Evolutionary conservation across 768 basidiomycete genomes (phyloP).

Genomic region (Amanita pseudoporphyria): DNA sequence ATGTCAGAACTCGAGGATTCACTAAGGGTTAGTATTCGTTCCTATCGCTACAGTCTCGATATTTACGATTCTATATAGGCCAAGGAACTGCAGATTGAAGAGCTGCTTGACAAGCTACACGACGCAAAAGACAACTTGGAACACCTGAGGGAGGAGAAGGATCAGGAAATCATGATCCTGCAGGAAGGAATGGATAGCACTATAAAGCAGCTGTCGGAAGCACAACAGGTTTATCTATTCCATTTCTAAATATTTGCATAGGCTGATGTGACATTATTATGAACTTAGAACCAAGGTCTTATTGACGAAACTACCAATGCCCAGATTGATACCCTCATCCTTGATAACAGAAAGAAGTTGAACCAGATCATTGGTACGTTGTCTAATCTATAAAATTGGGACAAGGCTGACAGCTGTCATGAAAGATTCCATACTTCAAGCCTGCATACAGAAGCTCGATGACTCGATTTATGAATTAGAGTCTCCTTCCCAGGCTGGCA

Average conservation of each 20-base stretch:
- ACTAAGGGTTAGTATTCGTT: conserved; percentile 51
- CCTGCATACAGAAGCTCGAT: conserved; percentile 94
- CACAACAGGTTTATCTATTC: conserved; percentile 56
- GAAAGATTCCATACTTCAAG: conserved; percentile 90
- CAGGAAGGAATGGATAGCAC: conserved; percentile 95
- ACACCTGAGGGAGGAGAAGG: conserved; percentile 86
- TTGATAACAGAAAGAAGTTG: conserved; percentile 95
- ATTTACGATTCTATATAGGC: conserved; percentile 36
- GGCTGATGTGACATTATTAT: conserved; percentile 8
- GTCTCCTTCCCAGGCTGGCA: conserved; percentile 89
- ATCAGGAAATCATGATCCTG: conserved; percentile 90
- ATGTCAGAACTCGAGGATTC: conserved; percentile 95
- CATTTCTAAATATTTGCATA: neutral
- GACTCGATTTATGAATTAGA: conserved; percentile 97
- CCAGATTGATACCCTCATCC: conserved; percentile 94
- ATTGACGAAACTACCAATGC: conserved; percentile 87
- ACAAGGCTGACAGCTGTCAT: conserved; percentile 11
- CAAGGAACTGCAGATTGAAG: conserved; percentile 96
- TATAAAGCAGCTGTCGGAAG: conserved; percentile 77
- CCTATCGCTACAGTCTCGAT: neutral
- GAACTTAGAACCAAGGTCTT: conserved; percentile 67
- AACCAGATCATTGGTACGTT: conserved; percentile 86
- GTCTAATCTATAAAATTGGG: neutral
- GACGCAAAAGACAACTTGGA: conserved; percentile 68
- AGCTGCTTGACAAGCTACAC: conserved; percentile 75